Base-by-base conservation (phyloP, 2,329 filamentous ascomycete genomes). In the Aspergillus piperis region DNA sequence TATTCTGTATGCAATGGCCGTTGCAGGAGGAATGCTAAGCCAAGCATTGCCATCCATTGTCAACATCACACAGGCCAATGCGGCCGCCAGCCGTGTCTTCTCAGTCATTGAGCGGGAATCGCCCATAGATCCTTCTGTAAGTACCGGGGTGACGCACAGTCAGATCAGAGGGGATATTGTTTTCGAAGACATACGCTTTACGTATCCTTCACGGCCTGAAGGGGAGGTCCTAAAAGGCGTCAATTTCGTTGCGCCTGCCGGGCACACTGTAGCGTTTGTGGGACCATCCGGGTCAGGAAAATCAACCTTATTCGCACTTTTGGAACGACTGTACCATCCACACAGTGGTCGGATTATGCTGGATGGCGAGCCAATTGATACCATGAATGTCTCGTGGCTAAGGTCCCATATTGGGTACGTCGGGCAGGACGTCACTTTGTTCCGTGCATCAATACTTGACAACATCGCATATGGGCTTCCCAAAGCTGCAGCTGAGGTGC, bases 361-460 rank as follows among this genome's bases (percentile, higher is more conserved):
- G 21, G 77, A 79, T 63, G 75, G 72, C 6, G 67, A 71, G 36
- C 65, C 73, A 36, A 68, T 79, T 50, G 66, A 71, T n/a, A 62
- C 72, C 13, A 60, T 78, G 5, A 75, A 75, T 38, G 54, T 71
- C 10, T 54, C 63, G 5, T 67, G 62, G 62, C 42, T 71, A 32
- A 60, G 71, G 2, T n/a, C 15, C 3, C 50, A 66, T 7, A 48
- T 67, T 6, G 38, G 62, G 5, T 61, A 66, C 27, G 64, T 68
- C 3, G 64, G 70, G 49, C 63, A 96, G 71, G 92, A 96, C 70
- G 91, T 92, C 0, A 88, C 89, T 0, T 82, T 96, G 0, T 96
- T 96, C 71, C 87, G 87, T 54, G 91, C 88, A 0, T 91, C 90
- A 0, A 93, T 96, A 66, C 91, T 84, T 70, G 84, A 90, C 48